Conservation (phyloP, 192 early-diverging fungal species). For the Irineochytrium annulatum region DNA sequence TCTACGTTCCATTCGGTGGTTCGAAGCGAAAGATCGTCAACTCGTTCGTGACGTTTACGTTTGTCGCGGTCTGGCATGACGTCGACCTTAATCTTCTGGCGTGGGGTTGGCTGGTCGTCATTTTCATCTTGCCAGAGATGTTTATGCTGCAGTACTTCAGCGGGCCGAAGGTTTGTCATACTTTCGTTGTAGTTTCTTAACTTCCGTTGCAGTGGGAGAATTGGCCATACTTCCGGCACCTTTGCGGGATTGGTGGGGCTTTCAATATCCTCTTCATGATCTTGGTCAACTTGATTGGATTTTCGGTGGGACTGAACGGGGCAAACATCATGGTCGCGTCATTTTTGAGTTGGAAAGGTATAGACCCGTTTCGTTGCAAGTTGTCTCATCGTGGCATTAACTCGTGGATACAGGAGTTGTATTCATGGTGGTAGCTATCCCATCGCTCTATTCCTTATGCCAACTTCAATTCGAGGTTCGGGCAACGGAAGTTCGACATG, state of each 20-base stretch:
- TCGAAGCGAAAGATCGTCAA: conserved; percentile 64
- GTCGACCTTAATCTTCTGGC: conserved; percentile 77
- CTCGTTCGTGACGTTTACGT: conserved; percentile 86
- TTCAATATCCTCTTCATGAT: conserved; percentile 93
- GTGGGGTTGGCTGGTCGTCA: conserved; percentile 87
- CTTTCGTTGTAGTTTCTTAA: background rate
- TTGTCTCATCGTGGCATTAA: background rate
- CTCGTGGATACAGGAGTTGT: background rate
- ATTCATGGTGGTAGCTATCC: conserved; percentile 13
- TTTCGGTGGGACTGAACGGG: conserved; percentile 84
- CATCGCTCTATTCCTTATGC: conserved; percentile 10
- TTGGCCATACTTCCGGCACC: conserved; percentile 31
- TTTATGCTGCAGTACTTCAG: conserved; percentile 40
- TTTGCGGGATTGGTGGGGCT: conserved; percentile 77
- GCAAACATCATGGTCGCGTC: conserved; percentile 66
- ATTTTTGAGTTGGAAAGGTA: conserved; percentile 59
- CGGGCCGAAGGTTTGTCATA: background rate
- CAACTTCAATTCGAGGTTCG: conserved; percentile 33
- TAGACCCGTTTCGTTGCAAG: background rate
- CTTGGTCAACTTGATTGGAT: conserved; percentile 94
- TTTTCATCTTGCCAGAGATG: conserved; percentile 84
- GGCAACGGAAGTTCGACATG: conserved; percentile 10
- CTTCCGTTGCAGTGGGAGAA: background rate
- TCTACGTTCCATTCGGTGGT: conserved; percentile 91
- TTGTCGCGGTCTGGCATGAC: conserved; percentile 98